Conservation (phyloP, 768 basidiomycete species). For the Lentinula lateritia region DNA sequence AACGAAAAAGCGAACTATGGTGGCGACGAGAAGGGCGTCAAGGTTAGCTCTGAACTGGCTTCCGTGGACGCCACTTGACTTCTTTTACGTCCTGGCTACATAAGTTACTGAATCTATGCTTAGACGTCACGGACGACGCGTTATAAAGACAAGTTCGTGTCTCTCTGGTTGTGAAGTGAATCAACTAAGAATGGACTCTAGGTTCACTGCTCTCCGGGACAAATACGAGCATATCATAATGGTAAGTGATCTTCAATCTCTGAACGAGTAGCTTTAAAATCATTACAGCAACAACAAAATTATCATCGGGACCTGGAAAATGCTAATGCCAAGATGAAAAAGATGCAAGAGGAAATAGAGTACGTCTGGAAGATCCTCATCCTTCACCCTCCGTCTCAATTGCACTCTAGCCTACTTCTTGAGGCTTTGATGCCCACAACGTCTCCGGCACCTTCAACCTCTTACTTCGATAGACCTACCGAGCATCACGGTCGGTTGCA, state of each 20-base stretch:
- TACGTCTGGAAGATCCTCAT: constrained; percentile 17
- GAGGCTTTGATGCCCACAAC: constrained; percentile 6
- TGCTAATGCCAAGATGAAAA: constrained; percentile 34
- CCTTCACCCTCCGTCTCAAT: background rate
- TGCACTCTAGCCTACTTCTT: constrained; percentile 3
- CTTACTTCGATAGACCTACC: background rate
- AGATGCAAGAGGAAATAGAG: constrained; percentile 47
- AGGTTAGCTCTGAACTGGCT: background rate
- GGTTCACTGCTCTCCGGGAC: constrained; percentile 41
- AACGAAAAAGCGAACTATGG: background rate
- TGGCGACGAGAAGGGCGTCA: constrained; percentile 2
- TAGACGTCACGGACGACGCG: constrained; percentile 1
- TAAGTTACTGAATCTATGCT: background rate
- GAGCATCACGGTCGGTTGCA: background rate
- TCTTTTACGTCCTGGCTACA: background rate
- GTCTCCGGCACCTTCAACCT: background rate
- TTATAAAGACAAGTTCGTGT: constrained; percentile 5
- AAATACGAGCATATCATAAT: constrained; percentile 38
- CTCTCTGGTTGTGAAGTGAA: background rate
- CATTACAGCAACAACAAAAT: constrained; percentile 28
- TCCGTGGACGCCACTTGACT: background rate
- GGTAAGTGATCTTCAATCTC: constrained; percentile 22
- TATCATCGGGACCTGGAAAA: constrained; percentile 33
- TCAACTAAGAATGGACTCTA: constrained; percentile 11
- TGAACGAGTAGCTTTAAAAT: background rate